Base-by-base conservation (phyloP, 768 basidiomycete genomes). In the Trametes villosa region DNA sequence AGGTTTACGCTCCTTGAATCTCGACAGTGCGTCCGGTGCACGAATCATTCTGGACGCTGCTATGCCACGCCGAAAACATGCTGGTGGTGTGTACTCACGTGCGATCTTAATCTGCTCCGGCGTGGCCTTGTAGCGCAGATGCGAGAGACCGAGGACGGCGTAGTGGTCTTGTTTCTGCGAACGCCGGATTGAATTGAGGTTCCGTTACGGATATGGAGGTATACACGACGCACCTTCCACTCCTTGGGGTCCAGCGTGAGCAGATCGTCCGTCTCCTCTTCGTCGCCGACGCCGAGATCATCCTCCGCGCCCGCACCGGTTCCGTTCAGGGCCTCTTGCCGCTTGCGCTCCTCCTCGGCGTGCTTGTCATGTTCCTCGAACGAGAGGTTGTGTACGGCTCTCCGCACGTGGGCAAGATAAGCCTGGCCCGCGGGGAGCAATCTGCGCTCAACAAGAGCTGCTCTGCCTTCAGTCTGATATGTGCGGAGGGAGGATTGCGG, bases 101-200 rank as follows among this genome's bases (percentile, higher is more conserved):
- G 97, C 93, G 69, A 96, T 86, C 74, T 94, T 96, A 74, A 99
- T 99, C 72, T 99, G 97, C 58, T 87, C 96, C 20, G 88, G 81
- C 24, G 84, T 92, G 12, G 97, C 96, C 64, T 81, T 84, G 82
- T 90, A 92, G 61, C 97, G 84, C 59, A 97, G 81, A 70, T 89
- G 88, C 38, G 94, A 95, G 9, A 99, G 84, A 65, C 97, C 97
- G 53, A 99, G 88, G 40, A 99, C 94, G 57, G 92, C 92, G 71
- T 99, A 99, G 72, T 98, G 92, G 73, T 99, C 96, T 85, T 98
- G 97, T 86, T 96, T 95, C 91, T 95, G 22, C 9, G 41, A 26
- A 67, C 22, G 60, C 18, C 11, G 38, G 24, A 4, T 55, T 9
- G 44, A 42, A 6, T 33, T 1, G 3, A n/a, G 22, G 13, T 20